Base-by-base conservation (phyloP, 2,329 filamentous ascomycete species). In the Trichophyton rubrum region DNA sequence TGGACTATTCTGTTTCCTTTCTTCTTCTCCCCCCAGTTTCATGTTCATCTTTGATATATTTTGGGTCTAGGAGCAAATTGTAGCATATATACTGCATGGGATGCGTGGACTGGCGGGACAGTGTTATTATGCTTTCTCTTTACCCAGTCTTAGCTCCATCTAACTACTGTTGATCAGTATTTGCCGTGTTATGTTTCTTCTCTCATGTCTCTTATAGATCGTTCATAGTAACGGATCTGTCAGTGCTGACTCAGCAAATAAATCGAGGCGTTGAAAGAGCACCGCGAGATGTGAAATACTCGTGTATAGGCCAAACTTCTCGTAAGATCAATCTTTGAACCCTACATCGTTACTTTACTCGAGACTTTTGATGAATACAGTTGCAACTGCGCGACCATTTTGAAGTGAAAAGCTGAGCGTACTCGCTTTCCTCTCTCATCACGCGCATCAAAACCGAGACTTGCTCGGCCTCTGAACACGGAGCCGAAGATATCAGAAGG, bases 31-130 rank as follows among this genome's bases (percentile, higher is more conserved):
- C 49, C 11, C 3, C 22, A 8, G 20, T 11, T 51, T 51, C 45
- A 51, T 51, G 51, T 55, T 53, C 22, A 53, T 53, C 47, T 53
- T 55, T 55, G 51, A 55, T 30, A 33, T 33, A 33, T 35, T 55
- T 55, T 8, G 51, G 49, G 51, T 35, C 33, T 55, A 55, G 51
- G 51, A 35, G 51, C 24, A 55, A 55, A 35, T 55, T 55, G 27
- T 55, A 55, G 51, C 51, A 55, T 55, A 55, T 55, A 55, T 55
- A 55, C 51, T 55, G 51, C 24, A 55, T 55, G 51, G 51, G 51
- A 27, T 55, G 51, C 51, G 22, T 55, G 51, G 51, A 20, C n/a
- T 33, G 51, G 51, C 7, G 30, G 51, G 51, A 55, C 51, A 35
- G 27, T 55, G 51, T 17, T 27, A 33, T 35, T 20, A 2, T n/a